A percentile compares a stretch with the other conserved stretches of the same genome.
These are phyloP conservation scores for Plantago major DNA, from an alignment of 257 asterid species.

Conservation along the genomic window DNA sequence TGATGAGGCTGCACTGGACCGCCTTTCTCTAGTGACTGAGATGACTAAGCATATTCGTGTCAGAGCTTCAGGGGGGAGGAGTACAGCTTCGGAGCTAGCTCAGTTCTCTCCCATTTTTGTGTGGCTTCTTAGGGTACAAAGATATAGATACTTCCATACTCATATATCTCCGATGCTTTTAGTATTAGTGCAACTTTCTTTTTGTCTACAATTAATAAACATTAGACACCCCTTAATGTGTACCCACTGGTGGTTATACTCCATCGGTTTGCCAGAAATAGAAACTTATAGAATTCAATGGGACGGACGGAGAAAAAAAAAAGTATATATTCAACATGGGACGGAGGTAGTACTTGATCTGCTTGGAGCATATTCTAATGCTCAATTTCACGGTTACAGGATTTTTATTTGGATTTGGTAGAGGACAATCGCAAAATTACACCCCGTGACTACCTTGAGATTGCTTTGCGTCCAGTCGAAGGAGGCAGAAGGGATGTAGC, in stretches of 20 bases:
- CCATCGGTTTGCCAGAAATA: too few species aligned
- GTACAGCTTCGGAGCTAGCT: slow-evolving; percentile 85
- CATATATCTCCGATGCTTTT: neutral
- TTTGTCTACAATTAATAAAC: too few species aligned
- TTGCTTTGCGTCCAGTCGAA: slow-evolving; percentile 77
- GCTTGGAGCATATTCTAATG: slow-evolving; percentile 10
- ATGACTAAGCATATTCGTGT: slow-evolving; percentile 99
- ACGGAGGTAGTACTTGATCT: neutral
- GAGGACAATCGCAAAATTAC: slow-evolving; percentile 89
- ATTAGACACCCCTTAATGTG: too few species aligned
- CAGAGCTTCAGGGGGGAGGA: slow-evolving; percentile 83
- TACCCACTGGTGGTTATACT: too few species aligned
- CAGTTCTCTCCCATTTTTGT: slow-evolving; percentile 95
- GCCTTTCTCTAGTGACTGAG: slow-evolving; percentile 97
- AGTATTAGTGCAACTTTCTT: neutral
- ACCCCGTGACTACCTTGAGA: slow-evolving; percentile 98
- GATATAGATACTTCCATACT: neutral
- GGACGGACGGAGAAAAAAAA: too few species aligned
- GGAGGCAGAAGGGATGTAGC: slow-evolving; percentile 72
- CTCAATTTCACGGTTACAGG: slow-evolving; percentile 42
- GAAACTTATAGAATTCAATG: too few species aligned
- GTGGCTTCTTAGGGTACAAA: slow-evolving; percentile 87
- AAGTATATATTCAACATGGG: too few species aligned
- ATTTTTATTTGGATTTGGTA: slow-evolving; percentile 79
- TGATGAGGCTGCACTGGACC: slow-evolving; percentile 98